Conservation (phyloP, 306 rosid genomes). For the Cucumis cinereus region DNA sequence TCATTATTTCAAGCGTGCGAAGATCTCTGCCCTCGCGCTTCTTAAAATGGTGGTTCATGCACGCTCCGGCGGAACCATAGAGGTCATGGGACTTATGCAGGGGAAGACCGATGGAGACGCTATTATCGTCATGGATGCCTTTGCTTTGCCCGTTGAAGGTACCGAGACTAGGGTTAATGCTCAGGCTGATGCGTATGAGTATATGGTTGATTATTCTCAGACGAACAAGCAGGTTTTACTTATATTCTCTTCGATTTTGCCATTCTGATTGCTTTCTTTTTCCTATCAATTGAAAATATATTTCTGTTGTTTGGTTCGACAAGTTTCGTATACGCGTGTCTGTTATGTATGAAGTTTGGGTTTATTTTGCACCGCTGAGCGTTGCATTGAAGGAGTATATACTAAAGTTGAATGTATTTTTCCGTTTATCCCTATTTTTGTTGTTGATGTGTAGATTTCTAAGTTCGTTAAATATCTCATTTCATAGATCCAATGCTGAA, state of each 20-base stretch:
- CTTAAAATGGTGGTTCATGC: constrained; percentile 99
- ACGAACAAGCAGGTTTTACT: constrained; percentile 70
- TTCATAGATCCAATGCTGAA: background rate
- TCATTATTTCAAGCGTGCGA: constrained; percentile 90
- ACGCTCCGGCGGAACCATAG: constrained; percentile 93
- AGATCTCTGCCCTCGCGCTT: constrained; percentile 92
- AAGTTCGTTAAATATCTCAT: background rate
- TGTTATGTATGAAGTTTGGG: background rate
- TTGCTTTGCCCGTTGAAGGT: constrained; percentile 90
- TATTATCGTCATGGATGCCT: constrained; percentile 92
- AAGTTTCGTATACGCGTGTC: background rate
- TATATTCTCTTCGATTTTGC: background rate
- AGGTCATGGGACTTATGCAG: constrained; percentile 98
- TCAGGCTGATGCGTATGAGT: constrained; percentile 96
- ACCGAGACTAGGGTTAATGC: constrained; percentile 98
- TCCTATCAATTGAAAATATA: background rate
- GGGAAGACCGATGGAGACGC: constrained; percentile 86
- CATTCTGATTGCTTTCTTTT: background rate
- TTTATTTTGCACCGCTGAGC: background rate
- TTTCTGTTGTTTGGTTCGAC: background rate
- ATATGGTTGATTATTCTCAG: constrained; percentile 94
- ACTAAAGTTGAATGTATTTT: background rate
- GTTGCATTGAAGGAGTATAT: background rate
- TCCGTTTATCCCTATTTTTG: background rate
- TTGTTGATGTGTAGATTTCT: background rate